phyloP scores from a whole-genome alignment of 108 stramenopile genomes.

The Discostella stelligeroides region DNA sequence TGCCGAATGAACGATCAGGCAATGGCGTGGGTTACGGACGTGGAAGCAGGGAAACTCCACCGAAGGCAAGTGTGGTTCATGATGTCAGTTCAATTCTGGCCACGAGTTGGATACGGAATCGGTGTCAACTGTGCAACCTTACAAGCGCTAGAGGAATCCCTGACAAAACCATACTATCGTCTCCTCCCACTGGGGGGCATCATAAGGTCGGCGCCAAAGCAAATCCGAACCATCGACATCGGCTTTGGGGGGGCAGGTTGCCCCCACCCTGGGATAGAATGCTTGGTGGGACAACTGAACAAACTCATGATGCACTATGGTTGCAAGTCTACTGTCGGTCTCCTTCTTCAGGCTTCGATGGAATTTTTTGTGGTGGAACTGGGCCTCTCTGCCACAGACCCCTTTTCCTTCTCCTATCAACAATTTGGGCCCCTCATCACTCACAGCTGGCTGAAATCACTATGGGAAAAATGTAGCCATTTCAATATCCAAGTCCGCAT shows the following conservation, averaged over 20 bases:
- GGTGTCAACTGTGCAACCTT: neutral
- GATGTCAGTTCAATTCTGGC: no score
- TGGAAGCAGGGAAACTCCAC: neutral
- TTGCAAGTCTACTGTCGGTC: neutral
- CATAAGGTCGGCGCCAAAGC: neutral
- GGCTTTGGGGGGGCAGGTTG: constrained; percentile 12
- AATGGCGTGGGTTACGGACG: constrained; percentile 15
- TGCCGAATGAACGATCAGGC: constrained; percentile 18
- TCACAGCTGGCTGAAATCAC: constrained; percentile 2
- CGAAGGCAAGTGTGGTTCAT: constrained; percentile 19
- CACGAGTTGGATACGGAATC: constrained; percentile 25
- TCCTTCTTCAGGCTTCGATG: neutral
- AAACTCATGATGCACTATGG: no score
- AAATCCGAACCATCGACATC: constrained; percentile 1
- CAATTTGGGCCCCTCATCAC: neutral
- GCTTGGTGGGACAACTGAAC: no score
- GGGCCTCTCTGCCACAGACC: neutral
- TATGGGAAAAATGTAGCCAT: no score
- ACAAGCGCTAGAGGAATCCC: neutral
- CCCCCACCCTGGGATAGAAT: no score
- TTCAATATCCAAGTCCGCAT: neutral
- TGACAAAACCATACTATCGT: constrained; percentile 6
- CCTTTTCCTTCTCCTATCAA: neutral
- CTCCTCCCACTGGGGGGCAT: constrained; percentile 3
- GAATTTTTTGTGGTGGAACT: constrained; percentile 5